These are phyloP conservation scores for Colletotrichum trifolii DNA, from an alignment of 2,329 filamentous ascomycete genomes.

Conservation along the genomic window DNA sequence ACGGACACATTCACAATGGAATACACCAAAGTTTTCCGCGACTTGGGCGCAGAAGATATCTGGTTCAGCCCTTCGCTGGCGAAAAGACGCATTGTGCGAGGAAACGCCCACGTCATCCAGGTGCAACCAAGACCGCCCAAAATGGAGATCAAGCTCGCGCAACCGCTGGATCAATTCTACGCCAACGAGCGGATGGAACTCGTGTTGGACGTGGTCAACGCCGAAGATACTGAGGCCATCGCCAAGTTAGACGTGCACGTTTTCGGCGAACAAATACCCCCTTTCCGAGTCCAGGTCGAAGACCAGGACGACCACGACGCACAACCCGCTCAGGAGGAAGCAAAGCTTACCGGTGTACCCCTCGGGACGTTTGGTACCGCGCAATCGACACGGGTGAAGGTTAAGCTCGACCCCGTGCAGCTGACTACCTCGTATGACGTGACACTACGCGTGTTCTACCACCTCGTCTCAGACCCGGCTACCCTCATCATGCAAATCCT, in stretches of 20 bases:
- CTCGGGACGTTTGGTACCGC: constrained; percentile 61
- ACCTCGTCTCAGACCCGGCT: constrained; percentile 80
- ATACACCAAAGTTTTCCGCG: constrained; percentile 68
- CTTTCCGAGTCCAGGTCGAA: constrained; percentile 54
- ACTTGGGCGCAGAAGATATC: constrained; percentile 52
- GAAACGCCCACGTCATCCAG: constrained; percentile 68
- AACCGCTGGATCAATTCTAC: constrained; percentile 79
- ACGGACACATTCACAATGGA: constrained; percentile 74
- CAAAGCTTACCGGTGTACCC: constrained; percentile 53
- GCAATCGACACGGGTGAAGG: constrained; percentile 53
- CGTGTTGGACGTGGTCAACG: constrained; percentile 78
- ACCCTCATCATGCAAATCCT: constrained; percentile 83
- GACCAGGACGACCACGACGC: constrained; percentile 48
- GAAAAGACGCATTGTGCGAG: constrained; percentile 59
- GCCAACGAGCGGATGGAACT: constrained; percentile 81
- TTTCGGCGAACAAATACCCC: constrained; percentile 66
- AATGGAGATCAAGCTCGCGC: constrained; percentile 77
- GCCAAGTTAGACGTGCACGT: constrained; percentile 77
- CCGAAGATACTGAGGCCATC: constrained; percentile 82
- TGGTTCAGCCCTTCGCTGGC: constrained; percentile 62
- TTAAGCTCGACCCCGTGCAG: constrained; percentile 63
- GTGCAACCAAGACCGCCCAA: constrained; percentile 93
- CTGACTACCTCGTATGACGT: constrained; percentile 71
- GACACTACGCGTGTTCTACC: constrained; percentile 80
- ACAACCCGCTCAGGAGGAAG: constrained; percentile 51